Conservation (phyloP, 176 grass and related monocot genomes). For the Ensete ventricosum region DNA sequence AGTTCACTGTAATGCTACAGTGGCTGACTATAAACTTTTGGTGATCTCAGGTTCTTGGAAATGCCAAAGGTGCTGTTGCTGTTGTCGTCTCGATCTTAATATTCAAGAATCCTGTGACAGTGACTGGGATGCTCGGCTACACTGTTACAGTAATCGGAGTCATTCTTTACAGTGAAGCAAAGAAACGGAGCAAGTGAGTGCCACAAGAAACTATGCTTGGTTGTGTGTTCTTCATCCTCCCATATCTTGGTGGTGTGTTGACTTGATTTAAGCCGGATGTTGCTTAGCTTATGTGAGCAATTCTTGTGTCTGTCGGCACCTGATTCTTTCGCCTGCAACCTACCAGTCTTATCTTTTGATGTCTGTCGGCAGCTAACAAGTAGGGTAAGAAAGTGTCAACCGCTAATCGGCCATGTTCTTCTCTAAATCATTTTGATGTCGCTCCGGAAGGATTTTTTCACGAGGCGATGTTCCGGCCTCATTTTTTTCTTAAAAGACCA, state of each 20-base stretch:
- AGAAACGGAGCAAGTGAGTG: conserved; percentile 8
- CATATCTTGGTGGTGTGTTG: neutral
- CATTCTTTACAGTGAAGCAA: conserved; percentile 17
- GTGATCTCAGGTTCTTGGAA: conserved; percentile 15
- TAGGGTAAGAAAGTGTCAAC: too few species aligned
- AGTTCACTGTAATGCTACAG: neutral
- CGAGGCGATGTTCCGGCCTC: neutral
- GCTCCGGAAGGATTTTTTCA: too few species aligned
- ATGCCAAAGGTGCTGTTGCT: conserved; percentile 18
- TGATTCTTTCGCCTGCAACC: too few species aligned
- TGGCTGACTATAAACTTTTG: neutral
- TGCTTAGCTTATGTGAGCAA: too few species aligned
- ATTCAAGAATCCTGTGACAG: conserved; percentile 15
- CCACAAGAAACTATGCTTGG: neutral
- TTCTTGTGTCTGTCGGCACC: too few species aligned
- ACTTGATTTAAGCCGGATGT: neutral
- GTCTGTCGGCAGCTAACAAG: too few species aligned
- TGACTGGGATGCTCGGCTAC: conserved; percentile 16
- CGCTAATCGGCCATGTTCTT: too few species aligned
- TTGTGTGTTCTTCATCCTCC: neutral
- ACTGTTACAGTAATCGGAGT: conserved; percentile 6
- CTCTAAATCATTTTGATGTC: too few species aligned
- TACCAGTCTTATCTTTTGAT: too few species aligned
- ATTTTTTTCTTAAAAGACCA: too few species aligned
- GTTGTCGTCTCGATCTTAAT: conserved; percentile 18